Conservation (phyloP, 768 basidiomycete species). For the Paxillus ammoniavirescens region DNA sequence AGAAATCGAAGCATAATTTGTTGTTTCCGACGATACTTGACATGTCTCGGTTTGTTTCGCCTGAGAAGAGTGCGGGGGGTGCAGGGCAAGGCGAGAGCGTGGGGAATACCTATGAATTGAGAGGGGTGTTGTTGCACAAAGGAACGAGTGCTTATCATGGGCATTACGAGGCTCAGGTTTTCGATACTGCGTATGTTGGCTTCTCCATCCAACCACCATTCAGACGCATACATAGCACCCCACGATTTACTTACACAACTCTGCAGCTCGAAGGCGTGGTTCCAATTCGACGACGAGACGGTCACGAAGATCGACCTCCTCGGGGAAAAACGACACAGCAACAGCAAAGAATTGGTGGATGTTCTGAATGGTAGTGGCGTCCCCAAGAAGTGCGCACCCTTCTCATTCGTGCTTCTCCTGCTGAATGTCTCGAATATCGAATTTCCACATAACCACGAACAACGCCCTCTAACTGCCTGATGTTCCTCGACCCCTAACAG, state of each 20-base stretch:
- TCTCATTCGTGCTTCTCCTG: constrained; percentile 3
- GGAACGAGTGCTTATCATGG: constrained; percentile 91
- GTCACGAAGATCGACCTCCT: constrained; percentile 64
- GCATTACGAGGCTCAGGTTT: constrained; percentile 85
- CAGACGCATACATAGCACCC: too few species aligned
- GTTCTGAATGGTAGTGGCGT: constrained; percentile 21
- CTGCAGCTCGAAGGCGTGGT: constrained; percentile 71
- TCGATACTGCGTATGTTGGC: constrained; percentile 58
- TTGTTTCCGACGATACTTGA: constrained; percentile 73
- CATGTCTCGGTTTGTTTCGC: constrained; percentile 62
- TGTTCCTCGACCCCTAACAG: constrained; percentile 7
- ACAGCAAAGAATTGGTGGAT: constrained; percentile 28
- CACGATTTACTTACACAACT: constrained; percentile 3
- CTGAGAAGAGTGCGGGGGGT: constrained; percentile 24
- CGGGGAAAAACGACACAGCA: constrained; percentile 41
- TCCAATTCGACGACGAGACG: constrained; percentile 87
- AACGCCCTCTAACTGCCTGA: too few species aligned
- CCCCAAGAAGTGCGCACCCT: constrained; percentile 27
- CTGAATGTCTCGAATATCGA: background rate
- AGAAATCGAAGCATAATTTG: constrained; percentile 82
- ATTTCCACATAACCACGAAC: too few species aligned
- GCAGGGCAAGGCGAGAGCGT: constrained; percentile 13
- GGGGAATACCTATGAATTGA: constrained; percentile 68
- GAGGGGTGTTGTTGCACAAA: constrained; percentile 85
- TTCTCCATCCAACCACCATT: background rate